Conservation (phyloP, 2,329 filamentous ascomycete species). For the Didymella exigua region DNA sequence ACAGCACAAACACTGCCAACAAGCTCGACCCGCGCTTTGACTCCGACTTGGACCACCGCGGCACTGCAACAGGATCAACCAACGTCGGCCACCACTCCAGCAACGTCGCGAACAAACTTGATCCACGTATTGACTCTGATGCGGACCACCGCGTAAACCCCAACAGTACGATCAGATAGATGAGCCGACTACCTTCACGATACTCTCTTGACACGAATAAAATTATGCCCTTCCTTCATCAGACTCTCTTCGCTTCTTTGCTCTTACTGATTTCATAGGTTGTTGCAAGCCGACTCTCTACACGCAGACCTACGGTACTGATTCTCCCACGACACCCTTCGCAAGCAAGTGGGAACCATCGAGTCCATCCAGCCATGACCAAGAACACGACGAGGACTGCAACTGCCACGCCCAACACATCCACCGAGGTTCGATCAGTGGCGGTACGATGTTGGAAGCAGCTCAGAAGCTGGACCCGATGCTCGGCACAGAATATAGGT, state of each 20-base stretch:
- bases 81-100: conserved; percentile 38
- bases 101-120: conserved; percentile 39
- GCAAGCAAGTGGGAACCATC: background rate
- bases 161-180: conserved; percentile 27
- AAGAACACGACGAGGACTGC: conserved; percentile 5
- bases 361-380: background rate
- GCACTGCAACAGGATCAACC: conserved; percentile 26
- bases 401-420: conserved; percentile 15
- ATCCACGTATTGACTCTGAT: conserved; percentile 35
- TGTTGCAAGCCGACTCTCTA: background rate
- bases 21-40: conserved; percentile 43
- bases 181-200: background rate
- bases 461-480: conserved; percentile 24
- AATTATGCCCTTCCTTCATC: conserved; percentile 20
- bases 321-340: background rate
- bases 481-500: conserved; percentile 11
- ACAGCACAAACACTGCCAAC: conserved; percentile 39
- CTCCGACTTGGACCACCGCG: conserved; percentile 31
- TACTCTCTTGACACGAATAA: conserved; percentile 13
- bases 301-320: conserved; percentile 16
- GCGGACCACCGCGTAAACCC: conserved; percentile 36
- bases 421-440: conserved; percentile 24
- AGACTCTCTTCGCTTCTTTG: background rate
- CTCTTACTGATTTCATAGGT: conserved; percentile 14
- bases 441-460: conserved; percentile 10